A percentile compares a stretch with the other conserved stretches of the same genome.
phyloP scores from a whole-genome alignment of 768 basidiomycete species.

The Tricholoma matsutake region DNA sequence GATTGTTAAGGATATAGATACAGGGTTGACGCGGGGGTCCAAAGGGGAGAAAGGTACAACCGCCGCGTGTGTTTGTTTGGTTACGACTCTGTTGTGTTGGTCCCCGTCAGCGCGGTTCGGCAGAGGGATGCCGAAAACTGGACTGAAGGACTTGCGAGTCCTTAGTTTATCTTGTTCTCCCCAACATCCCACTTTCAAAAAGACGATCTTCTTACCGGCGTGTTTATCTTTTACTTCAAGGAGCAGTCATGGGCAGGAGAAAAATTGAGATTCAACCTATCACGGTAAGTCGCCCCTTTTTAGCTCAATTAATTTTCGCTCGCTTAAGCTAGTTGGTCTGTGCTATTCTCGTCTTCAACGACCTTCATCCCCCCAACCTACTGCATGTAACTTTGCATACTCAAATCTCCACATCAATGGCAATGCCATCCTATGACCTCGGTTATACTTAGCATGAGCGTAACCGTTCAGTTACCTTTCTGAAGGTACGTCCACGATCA shows the following conservation, averaged over 20 bases:
- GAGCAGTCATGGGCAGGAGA: constrained; percentile 53
- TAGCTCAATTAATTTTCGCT: constrained; percentile 14
- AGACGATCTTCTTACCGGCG: not conserved
- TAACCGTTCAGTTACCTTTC: constrained; percentile 87
- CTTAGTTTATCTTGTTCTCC: not conserved
- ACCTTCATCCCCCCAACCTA: not conserved
- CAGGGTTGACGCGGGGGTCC: not conserved
- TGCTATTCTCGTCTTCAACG: not conserved
- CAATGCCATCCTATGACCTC: constrained; percentile 12
- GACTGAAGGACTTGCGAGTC: not conserved
- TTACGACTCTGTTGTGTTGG: not conserved
- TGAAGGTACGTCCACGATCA: constrained; percentile 60
- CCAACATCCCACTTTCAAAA: not conserved
- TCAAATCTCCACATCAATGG: not conserved
- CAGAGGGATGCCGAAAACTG: not conserved
- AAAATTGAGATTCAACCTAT: constrained; percentile 84
- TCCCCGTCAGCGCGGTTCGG: not conserved
- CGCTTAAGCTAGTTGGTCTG: constrained; percentile 4
- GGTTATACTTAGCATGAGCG: constrained; percentile 76
- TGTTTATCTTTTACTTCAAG: not conserved
- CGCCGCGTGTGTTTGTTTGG: not conserved
- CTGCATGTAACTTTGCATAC: constrained; percentile 22
- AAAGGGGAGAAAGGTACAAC: not conserved
- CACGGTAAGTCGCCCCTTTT: constrained; percentile 47
- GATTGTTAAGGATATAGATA: too few species aligned